Evolutionary conservation across 495 filamentous ascomycete species (phyloP), one percentile per base, ranked within the genome.

Genomic region (Aspergillus avenaceus): DNA sequence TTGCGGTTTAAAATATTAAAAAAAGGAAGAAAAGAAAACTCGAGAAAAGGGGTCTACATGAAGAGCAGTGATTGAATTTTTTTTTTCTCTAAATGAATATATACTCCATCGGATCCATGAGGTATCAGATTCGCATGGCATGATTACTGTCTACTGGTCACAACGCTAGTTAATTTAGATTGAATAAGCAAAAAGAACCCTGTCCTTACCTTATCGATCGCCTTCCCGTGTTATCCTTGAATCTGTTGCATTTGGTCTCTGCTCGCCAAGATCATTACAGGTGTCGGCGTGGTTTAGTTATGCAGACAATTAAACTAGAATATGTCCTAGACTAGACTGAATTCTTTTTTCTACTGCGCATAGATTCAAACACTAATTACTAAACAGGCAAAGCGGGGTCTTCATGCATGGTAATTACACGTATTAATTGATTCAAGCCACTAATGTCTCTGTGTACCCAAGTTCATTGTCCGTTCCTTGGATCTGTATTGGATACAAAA

Each of bases 91-190:
- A 18, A 19, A 38, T 21, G 31, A 5, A 3, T 38, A 21, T 21
- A n/a, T 45, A n/a, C 13, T 19, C 8, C 28, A 16, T 32, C 5
- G 21, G 34, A 14, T 4, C 28, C 47, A 28, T 37, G 49, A 49
- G 45, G 49, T 48, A 48, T 51, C 40, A 49, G 32, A 40, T 49
- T 36, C 27, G 26, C 24, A 52, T 36, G 23, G 28, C 37, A 43
- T 45, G 21, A 32, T 41, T 23, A 8, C 44, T 41, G 21, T 26
- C 36, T 54, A 49, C 47, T 48, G 45, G 42, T 54, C 52, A 54
- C 37, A 54, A 47, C 45, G 31, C 38, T 45, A 31, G 1, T 21
- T 38, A 21, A 38, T 21, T 18, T 38, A 14, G 13, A 3, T 21
- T 21, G 21, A 18, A 11, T 13, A 45, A 14, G 42, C 12, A n/a